phyloP scores from a whole-genome alignment of 345 rosid species.

The Dipteronia sinensis region DNA sequence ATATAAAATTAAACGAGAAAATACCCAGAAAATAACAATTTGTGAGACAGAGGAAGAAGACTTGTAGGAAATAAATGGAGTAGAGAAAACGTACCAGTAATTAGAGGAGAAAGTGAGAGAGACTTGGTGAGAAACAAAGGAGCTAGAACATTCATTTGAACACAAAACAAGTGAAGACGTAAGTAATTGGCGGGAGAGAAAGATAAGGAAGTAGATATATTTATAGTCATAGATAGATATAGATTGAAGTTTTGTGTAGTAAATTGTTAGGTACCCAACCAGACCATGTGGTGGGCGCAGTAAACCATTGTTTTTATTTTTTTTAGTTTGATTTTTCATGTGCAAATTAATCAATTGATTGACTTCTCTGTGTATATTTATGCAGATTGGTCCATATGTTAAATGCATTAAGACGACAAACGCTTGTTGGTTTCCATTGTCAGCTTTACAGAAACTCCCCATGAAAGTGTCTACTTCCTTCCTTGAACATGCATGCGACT shows the following conservation, averaged over 20 bases:
- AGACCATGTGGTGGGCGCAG: not conserved
- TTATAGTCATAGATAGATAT: not conserved
- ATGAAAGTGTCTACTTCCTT: conserved; percentile 6
- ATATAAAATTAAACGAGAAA: not conserved
- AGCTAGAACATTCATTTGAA: not conserved
- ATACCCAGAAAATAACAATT: not conserved
- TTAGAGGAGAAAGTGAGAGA: not conserved
- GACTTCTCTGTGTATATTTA: not conserved
- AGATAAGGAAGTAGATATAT: not conserved
- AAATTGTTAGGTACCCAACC: not conserved
- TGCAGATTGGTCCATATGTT: not conserved
- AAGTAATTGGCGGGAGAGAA: not conserved
- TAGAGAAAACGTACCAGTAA: not conserved
- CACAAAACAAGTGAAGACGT: not conserved
- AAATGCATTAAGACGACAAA: not conserved
- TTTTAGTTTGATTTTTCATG: not conserved
- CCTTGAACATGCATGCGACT: not conserved
- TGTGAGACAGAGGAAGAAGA: not conserved
- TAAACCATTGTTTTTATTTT: not conserved
- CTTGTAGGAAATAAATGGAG: not conserved
- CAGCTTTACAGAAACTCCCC: not conserved
- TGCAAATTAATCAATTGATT: not conserved
- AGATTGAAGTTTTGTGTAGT: not conserved
- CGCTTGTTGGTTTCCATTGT: not conserved
- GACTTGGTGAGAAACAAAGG: not conserved